Conservation (phyloP, 2,329 filamentous ascomycete genomes). For the Colletotrichum musicola region DNA sequence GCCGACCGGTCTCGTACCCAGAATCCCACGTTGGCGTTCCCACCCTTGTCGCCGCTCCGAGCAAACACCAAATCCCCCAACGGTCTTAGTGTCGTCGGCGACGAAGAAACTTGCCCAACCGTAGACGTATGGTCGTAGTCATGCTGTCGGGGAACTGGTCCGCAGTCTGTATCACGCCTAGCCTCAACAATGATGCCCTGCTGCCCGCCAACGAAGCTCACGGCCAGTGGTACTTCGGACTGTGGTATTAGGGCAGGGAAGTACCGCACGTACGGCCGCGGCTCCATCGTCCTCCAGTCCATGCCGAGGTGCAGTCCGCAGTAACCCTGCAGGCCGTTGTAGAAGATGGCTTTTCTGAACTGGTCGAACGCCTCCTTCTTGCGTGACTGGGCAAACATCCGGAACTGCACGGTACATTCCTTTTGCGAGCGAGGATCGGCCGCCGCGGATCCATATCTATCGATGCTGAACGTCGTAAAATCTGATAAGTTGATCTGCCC, state of each 20-base stretch:
- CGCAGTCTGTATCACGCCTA: not conserved
- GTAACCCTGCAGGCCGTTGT: slow-evolving; percentile 50
- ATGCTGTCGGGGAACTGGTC: slow-evolving; percentile 1
- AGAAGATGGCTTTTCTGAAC: slow-evolving; percentile 43
- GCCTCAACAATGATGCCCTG: slow-evolving; percentile 7
- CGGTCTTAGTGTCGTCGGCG: slow-evolving; percentile 39
- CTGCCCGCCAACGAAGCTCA: slow-evolving; percentile 41
- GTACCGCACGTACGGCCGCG: slow-evolving; percentile 46
- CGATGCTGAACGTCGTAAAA: slow-evolving; percentile 47
- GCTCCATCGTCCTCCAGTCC: slow-evolving; percentile 52
- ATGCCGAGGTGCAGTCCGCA: slow-evolving; percentile 50
- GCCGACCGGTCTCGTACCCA: slow-evolving; percentile 52
- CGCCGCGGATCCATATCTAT: slow-evolving; percentile 44
- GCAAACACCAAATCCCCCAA: slow-evolving; percentile 49
- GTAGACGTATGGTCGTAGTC: slow-evolving; percentile 3
- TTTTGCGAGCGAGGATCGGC: slow-evolving; percentile 48
- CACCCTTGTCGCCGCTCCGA: slow-evolving; percentile 50
- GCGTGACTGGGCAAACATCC: slow-evolving; percentile 54
- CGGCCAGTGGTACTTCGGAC: slow-evolving; percentile 37
- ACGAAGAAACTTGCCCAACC: not conserved
- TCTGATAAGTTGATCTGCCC: slow-evolving; percentile 41
- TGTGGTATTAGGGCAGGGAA: slow-evolving; percentile 48
- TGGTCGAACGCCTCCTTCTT: slow-evolving; percentile 41
- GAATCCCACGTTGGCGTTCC: slow-evolving; percentile 51
- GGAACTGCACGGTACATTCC: slow-evolving; percentile 55